Percentiles rank a stretch among this genome's conserved stretches.
Conservation (phyloP, 257 asterid genomes). For the Dorcoceras hygrometricum region DNA sequence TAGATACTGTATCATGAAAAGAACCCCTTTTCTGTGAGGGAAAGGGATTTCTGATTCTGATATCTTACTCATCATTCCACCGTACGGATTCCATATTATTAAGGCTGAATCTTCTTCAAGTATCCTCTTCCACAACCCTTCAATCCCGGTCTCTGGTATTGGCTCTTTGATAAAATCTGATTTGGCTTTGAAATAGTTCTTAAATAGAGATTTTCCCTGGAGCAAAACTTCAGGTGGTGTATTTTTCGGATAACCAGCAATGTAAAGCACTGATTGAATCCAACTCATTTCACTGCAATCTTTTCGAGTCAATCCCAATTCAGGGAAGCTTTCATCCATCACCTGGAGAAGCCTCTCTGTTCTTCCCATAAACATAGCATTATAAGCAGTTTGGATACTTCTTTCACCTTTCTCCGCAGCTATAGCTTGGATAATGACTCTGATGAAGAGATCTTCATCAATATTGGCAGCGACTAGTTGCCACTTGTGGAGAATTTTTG, state of each 20-base stretch:
- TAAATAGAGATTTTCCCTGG: conserved; percentile 57
- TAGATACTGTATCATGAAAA: conserved; percentile 44
- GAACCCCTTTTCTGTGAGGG: conserved; percentile 59
- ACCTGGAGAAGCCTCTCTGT: conserved; percentile 35
- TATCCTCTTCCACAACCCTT: conserved; percentile 61
- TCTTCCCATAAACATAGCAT: conserved; percentile 49
- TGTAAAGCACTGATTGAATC: conserved; percentile 54
- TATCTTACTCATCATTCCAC: conserved; percentile 60
- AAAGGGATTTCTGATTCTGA: conserved; percentile 57
- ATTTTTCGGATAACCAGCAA: conserved; percentile 48
- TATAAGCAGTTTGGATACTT: conserved; percentile 43
- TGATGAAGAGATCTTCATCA: conserved; percentile 52
- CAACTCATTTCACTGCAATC: conserved; percentile 64
- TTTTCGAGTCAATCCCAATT: conserved; percentile 41
- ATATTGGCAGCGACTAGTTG: conserved; percentile 51
- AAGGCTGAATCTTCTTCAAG: conserved; percentile 51
- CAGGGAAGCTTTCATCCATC: conserved; percentile 51
- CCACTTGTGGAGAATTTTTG: conserved; percentile 57
- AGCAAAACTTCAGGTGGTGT: conserved; percentile 55
- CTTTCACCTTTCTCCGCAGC: conserved; percentile 37
- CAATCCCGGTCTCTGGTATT: conserved; percentile 51
- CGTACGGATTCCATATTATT: conserved; percentile 57
- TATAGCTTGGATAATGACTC: conserved; percentile 45
- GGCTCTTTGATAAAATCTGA: conserved; percentile 59
- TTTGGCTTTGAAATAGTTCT: conserved; percentile 65